Evolutionary conservation across 352 stramenopile genomes (phyloP).

Genomic region (Phytophthora chlamydospora): DNA sequence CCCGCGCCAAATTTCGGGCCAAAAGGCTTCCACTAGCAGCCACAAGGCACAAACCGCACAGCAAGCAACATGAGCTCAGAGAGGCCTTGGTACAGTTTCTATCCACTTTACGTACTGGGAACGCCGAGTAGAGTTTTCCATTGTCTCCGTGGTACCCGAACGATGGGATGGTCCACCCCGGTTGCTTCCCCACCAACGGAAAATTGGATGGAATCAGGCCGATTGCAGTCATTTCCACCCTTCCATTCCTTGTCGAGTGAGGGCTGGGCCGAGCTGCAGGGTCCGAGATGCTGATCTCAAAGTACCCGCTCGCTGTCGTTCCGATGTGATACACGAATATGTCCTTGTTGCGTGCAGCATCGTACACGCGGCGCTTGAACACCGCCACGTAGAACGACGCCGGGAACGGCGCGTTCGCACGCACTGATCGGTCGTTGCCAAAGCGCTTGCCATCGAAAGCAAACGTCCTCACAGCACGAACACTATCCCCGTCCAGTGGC

Average conservation of each 20-base stretch:
- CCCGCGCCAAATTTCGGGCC: slow-evolving; percentile 55
- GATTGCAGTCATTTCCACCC: slow-evolving; percentile 62
- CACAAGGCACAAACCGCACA: slow-evolving; percentile 13
- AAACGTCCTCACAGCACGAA: slow-evolving; percentile 34
- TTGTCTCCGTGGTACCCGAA: slow-evolving; percentile 85
- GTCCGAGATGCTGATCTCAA: slow-evolving; percentile 68
- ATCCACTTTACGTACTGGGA: slow-evolving; percentile 35
- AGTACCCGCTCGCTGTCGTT: slow-evolving; percentile 67
- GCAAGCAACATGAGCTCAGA: no score
- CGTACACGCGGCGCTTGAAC: slow-evolving; percentile 36
- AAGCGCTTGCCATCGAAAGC: slow-evolving; percentile 50
- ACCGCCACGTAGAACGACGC: slow-evolving; percentile 60
- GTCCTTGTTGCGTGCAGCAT: slow-evolving; percentile 6
- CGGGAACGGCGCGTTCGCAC: slow-evolving; percentile 70
- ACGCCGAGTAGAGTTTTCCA: slow-evolving; percentile 62
- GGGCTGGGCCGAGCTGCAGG: slow-evolving; percentile 21
- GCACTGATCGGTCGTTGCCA: slow-evolving; percentile 69
- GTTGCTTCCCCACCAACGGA: slow-evolving; percentile 63
- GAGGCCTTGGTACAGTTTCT: no score
- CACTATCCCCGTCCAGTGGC: slow-evolving; percentile 4
- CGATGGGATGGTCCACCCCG: slow-evolving; percentile 69
- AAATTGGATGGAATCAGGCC: slow-evolving; percentile 60
- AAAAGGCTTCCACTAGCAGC: slow-evolving; percentile 50
- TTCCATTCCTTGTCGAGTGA: slow-evolving; percentile 17
- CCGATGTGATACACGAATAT: slow-evolving; percentile 52